Percentiles rank a stretch among this genome's conserved stretches.
Evolutionary conservation across 306 rosid species (phyloP).

Genomic region (Elaeagnus macrophylla): DNA sequence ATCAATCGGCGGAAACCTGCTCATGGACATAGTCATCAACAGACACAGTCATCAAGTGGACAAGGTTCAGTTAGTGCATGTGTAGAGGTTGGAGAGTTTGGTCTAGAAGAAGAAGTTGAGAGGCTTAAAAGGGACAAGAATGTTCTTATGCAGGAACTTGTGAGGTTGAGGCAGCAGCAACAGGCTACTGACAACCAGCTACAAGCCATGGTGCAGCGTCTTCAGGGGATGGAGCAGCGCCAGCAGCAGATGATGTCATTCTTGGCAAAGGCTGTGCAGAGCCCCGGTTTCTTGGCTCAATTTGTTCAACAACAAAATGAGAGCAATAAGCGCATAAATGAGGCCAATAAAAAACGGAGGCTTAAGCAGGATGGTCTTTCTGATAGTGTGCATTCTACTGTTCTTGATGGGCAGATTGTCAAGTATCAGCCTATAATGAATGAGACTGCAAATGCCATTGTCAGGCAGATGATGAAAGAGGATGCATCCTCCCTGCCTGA

Average conservation of each 20-base stretch:
- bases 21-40: slow-evolving; percentile 71
- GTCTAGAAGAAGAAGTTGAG: slow-evolving; percentile 96
- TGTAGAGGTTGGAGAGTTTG: slow-evolving; percentile 97
- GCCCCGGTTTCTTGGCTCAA: slow-evolving; percentile 92
- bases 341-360: slow-evolving; percentile 78
- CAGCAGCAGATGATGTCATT: slow-evolving; percentile 99
- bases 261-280: slow-evolving; percentile 92
- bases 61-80: slow-evolving; percentile 81
- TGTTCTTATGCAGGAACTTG: slow-evolving; percentile 97
- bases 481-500: slow-evolving; percentile 49
- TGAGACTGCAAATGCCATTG: slow-evolving; percentile 70
- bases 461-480: slow-evolving; percentile 62
- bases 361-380: slow-evolving; percentile 66
- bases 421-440: slow-evolving; percentile 70
- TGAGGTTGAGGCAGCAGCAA: slow-evolving; percentile 95
- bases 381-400: slow-evolving; percentile 32
- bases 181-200: slow-evolving; percentile 87
- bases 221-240: slow-evolving; percentile 97
- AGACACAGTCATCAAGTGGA: slow-evolving; percentile 54
- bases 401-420: slow-evolving; percentile 78
- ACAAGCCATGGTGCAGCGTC: slow-evolving; percentile 86
- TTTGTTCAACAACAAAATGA: slow-evolving; percentile 93
- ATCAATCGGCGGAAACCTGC: slow-evolving; percentile 84
- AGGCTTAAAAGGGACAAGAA: slow-evolving; percentile 93
- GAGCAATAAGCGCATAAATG: slow-evolving; percentile 66